Percentiles rank a stretch among this genome's conserved stretches.
Evolutionary conservation across 2,329 filamentous ascomycete genomes (phyloP).

Genomic region (Sporothrix pallida): DNA sequence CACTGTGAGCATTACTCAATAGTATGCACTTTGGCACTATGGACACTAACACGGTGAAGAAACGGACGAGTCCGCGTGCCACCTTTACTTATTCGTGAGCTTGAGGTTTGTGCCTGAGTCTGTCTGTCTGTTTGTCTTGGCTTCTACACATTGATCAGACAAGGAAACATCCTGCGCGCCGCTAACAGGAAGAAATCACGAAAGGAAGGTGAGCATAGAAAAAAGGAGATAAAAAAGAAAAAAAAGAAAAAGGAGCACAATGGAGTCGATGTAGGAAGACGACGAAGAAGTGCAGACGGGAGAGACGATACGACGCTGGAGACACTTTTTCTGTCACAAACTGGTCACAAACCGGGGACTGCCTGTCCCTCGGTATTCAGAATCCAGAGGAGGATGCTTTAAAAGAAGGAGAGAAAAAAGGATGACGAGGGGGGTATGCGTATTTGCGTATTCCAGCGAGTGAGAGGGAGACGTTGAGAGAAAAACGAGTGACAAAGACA

Average conservation of each 20-base stretch:
- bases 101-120: too few relatives aligned
- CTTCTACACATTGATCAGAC: conserved; percentile 3
- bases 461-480: neutral
- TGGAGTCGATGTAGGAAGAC: neutral
- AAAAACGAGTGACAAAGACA: neutral
- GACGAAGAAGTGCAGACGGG: neutral
- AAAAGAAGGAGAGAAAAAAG: neutral
- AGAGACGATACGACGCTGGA: conserved; percentile 16
- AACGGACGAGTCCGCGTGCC: neutral
- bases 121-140: neutral
- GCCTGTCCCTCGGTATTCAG: neutral
- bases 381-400: neutral
- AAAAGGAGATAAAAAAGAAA: neutral
- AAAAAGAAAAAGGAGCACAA: neutral
- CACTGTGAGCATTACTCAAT: neutral
- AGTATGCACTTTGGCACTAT: neutral
- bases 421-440: neutral
- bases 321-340: neutral
- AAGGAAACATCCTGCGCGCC: conserved; percentile 26
- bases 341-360: neutral
- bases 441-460: conserved; percentile 17
- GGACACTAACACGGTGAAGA: conserved; percentile 6
- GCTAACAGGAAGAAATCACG: neutral
- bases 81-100: neutral
- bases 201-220: neutral